Evolutionary conservation across 2,329 filamentous ascomycete species (phyloP).

Genomic region (Neurospora crassa): DNA sequence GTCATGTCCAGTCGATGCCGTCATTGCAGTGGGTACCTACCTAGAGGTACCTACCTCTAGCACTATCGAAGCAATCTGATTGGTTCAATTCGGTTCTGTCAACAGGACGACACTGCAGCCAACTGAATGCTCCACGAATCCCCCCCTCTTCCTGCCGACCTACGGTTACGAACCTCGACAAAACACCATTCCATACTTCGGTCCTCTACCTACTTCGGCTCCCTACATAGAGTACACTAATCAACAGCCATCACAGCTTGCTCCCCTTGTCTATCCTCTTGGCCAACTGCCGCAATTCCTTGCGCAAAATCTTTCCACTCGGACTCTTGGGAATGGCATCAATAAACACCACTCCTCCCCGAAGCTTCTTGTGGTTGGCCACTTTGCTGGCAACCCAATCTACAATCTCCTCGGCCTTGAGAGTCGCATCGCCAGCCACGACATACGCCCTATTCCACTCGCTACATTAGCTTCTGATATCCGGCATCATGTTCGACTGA

Average conservation of each 20-base stretch:
- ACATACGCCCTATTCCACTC: conserved; percentile 15
- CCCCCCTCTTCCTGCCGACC: too few relatives aligned
- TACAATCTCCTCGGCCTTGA: conserved; percentile 14
- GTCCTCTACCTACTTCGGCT: too few relatives aligned
- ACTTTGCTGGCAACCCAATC: conserved; percentile 19
- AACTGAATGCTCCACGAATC: too few relatives aligned
- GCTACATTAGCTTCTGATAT: neutral
- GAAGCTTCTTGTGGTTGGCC: conserved; percentile 22
- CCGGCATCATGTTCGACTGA: neutral
- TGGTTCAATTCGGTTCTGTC: neutral
- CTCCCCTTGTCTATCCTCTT: conserved; percentile 22
- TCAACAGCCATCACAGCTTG: conserved; percentile 5
- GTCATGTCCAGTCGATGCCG: neutral
- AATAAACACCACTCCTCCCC: conserved; percentile 35
- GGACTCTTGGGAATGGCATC: conserved; percentile 53
- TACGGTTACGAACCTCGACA: too few relatives aligned
- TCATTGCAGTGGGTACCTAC: neutral
- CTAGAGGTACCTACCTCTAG: neutral
- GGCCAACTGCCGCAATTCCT: conserved; percentile 41
- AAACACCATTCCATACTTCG: too few relatives aligned
- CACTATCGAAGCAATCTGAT: neutral
- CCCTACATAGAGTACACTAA: too few relatives aligned
- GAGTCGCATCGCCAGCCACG: conserved; percentile 13
- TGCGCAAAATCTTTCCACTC: conserved; percentile 53
- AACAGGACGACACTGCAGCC: too few relatives aligned